These are phyloP conservation scores for Drosera capensis DNA, from an alignment of 148 eudicot species.

Conservation along the genomic window DNA sequence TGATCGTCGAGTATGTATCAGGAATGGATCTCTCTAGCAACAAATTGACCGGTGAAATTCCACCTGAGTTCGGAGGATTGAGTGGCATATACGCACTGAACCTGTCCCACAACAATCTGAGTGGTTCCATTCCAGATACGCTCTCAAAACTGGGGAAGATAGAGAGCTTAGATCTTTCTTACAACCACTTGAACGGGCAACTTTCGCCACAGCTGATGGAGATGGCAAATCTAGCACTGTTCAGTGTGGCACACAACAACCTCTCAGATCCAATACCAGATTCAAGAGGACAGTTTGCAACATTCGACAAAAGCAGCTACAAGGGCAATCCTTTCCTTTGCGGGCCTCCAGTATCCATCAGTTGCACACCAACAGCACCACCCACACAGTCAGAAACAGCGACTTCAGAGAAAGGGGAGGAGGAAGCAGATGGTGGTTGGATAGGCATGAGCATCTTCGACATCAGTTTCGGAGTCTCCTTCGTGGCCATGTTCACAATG, in stretches of 20 bases:
- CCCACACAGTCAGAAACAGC: neutral
- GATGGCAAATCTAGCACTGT: slow-evolving; percentile 2
- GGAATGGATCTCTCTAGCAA: slow-evolving; percentile 10
- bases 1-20: neutral
- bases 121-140: slow-evolving; percentile 7
- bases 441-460: slow-evolving; percentile 1
- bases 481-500: neutral
- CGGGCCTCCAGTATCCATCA: neutral
- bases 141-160: slow-evolving; percentile 5
- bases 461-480: slow-evolving; percentile 1
- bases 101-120: slow-evolving; percentile 10
- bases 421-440: slow-evolving; percentile 1
- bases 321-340: slow-evolving; percentile 6
- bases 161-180: slow-evolving; percentile 15
- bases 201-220: slow-evolving; percentile 1
- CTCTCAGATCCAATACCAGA: slow-evolving; percentile 1
- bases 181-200: slow-evolving; percentile 7
- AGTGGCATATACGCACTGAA: neutral
- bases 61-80: slow-evolving; percentile 2
- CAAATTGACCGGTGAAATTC: slow-evolving; percentile 4
- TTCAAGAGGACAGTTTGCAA: neutral
- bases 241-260: slow-evolving; percentile 9
- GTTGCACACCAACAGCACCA: neutral
- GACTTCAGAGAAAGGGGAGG: neutral
- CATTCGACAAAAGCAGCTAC: slow-evolving; percentile 5